Evolutionary conservation across 495 filamentous ascomycete species (phyloP), one percentile per base, ranked within the genome.

Genomic region (Aspergillus mulundensis): DNA sequence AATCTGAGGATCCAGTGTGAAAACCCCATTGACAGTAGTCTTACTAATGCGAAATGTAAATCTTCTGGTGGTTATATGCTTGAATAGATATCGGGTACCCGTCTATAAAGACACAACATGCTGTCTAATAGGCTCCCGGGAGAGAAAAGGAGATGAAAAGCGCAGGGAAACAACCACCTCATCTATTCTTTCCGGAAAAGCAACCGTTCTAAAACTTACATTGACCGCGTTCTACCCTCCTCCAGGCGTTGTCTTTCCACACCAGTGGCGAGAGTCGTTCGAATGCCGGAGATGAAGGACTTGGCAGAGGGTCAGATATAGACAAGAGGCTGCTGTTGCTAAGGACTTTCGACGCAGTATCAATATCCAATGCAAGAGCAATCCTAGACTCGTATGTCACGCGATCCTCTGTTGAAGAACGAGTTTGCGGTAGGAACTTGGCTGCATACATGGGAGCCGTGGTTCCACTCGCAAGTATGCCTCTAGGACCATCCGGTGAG

Each of bases 301-400:
- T 64, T 20, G 58, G 63, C 5, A 52, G 45, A 15, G 48, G 56
- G 25, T 65, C 56, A 16, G 58, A 39, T 43, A 57, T 23, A n/a
- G 57, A 41, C 47, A 55, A 58, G 20, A 53, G 44, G 10, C 61
- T 58, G 51, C 60, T 70, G 20, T 63, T 77, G 50, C 73, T 75
- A 41, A 92, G 75, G 7, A 89, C 73, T 61, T 82, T 79, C 50
- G 72, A 71, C 28, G 80, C 72, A 50, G 81, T 84, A 64, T 97
- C 88, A 54, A 97, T 77, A n/a, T 88, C 86, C 16, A 96, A 78
- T 5, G 94, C 94, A 34, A 87, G 70, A 8, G 95, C 94, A 36
- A 97, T 63, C 16, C 94, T 84, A 34, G 81, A 81, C 61, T 91
- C 84, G 62, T 95, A 87, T 44, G 79, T 84, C 45, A 87, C 84